phyloP scores from a whole-genome alignment of 2,329 filamentous ascomycete species.

The Acrodontium crateriforme region DNA sequence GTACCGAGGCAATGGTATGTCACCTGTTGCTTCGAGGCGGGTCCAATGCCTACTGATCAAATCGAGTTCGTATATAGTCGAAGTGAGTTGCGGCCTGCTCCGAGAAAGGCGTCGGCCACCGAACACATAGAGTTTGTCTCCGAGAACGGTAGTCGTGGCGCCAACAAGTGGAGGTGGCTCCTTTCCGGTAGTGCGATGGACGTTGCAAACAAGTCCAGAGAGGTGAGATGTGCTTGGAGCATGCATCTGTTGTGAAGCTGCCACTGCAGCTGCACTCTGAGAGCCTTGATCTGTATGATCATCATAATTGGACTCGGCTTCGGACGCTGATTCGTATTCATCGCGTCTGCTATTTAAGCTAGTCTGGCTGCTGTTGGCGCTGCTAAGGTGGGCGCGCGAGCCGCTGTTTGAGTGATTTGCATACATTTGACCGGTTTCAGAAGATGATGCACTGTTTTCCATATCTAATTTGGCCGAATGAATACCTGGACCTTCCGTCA shows the following conservation, averaged over 20 bases:
- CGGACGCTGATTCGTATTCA: conserved; percentile 26
- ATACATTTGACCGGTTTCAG: conserved; percentile 25
- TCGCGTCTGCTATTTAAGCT: conserved; percentile 30
- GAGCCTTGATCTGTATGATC: conserved; percentile 13
- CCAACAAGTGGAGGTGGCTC: conserved; percentile 88
- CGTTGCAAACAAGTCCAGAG: conserved; percentile 54
- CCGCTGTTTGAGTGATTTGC: conserved; percentile 21
- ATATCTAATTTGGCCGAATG: background rate
- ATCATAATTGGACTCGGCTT: conserved; percentile 20
- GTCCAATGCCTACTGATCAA: conserved; percentile 86
- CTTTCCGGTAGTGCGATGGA: conserved; percentile 70
- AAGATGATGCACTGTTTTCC: conserved; percentile 15
- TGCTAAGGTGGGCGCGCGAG: conserved; percentile 25
- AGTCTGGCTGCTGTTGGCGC: conserved; percentile 32
- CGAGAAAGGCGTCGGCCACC: conserved; percentile 78
- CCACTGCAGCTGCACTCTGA: conserved; percentile 22
- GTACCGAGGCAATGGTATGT: conserved; percentile 81
- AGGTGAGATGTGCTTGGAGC: conserved; percentile 41
- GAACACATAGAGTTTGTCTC: conserved; percentile 94
- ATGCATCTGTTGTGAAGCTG: background rate
- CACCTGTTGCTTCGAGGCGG: conserved; percentile 70
- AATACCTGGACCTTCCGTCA: background rate
- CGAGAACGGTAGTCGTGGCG: conserved; percentile 85
- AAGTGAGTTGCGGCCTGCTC: conserved; percentile 70
- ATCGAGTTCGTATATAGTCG: conserved; percentile 87